Conservation (phyloP, 192 early-diverging fungal species). For the Linnemannia schmuckeri region DNA sequence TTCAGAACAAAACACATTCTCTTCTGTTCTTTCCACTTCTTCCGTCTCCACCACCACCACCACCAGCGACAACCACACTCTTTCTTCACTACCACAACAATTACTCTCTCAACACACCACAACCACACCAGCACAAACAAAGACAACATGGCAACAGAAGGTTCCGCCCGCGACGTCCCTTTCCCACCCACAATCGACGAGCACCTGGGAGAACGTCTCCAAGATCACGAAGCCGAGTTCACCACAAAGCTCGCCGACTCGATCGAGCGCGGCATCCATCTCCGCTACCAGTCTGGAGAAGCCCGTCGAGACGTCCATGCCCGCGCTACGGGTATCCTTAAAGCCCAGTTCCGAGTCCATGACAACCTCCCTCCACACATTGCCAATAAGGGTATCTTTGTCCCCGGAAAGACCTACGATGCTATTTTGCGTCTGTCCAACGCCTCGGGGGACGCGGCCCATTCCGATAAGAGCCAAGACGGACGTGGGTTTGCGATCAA, state of each 20-base stretch:
- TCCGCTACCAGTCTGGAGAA: slow-evolving; percentile 8
- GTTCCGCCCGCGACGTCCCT: slow-evolving; percentile 24
- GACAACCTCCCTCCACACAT: slow-evolving; percentile 26
- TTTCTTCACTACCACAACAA: not conserved
- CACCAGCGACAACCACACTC: not conserved
- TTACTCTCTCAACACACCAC: not conserved
- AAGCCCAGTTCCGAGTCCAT: slow-evolving; percentile 33
- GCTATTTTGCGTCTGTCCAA: slow-evolving; percentile 39
- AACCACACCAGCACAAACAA: not conserved
- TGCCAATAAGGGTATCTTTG: slow-evolving; percentile 39
- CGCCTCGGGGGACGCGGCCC: slow-evolving; percentile 10
- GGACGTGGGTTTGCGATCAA: slow-evolving; percentile 44
- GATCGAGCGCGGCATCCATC: slow-evolving; percentile 6
- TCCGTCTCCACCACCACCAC: not conserved
- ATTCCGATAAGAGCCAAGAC: slow-evolving; percentile 18
- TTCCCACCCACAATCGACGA: slow-evolving; percentile 27
- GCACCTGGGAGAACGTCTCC: slow-evolving; percentile 28
- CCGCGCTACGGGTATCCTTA: slow-evolving; percentile 32
- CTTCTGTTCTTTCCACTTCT: not conserved
- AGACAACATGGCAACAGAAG: slow-evolving; percentile 10
- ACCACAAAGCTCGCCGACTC: slow-evolving; percentile 18
- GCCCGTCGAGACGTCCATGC: slow-evolving; percentile 41
- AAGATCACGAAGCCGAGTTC: slow-evolving; percentile 23
- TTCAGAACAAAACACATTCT: not conserved
- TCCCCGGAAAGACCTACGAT: slow-evolving; percentile 50